Evolutionary conservation across 1,284 basidiomycete genomes (phyloP), one percentile per base, ranked within the genome.

Genomic region (Boletus calvinii): DNA sequence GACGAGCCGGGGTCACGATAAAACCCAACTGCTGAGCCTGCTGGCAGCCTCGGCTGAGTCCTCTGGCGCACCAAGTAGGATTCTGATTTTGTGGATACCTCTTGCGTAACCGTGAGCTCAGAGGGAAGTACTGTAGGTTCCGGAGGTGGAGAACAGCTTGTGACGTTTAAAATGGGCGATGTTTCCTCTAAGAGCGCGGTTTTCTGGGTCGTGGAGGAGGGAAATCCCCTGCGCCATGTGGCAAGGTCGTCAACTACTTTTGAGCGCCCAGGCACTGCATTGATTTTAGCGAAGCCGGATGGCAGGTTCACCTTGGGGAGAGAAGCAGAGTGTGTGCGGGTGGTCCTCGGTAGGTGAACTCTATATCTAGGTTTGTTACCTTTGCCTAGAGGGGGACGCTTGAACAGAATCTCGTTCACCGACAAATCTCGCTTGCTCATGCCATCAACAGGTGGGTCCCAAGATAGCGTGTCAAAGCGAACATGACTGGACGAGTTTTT

Each of bases 401-500:
- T 75, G 63, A 93, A 85, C 36, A 96, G 72, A 38, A 86, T 69
- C 17, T 90, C 85, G 58, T 91, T 86, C 29, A 90, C 61, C 4
- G 83, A 84, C 34, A 90, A 74, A 42, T 85, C 83, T 36, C 75
- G 74, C 24, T 74, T 77, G 43, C 67, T 80, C 75, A 89, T 84
- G 36, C 80, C 81, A 53, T 82, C 80, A 8, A 91, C 76, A 7
- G 88, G 86, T 26, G 92, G 90, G 26, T 84, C 79, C 73, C 87
- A 92, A 4, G 88, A 85, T 52, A 90, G 73, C 13, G 84, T 76
- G 58, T 92, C 89, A 65, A 83, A 80, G 37, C 81, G 79, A 8
- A 81, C 66, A n/a, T 70, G 72, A 29, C 64, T 62, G 10, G 64
- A 49, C 22, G 69, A 62, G 48, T 61, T 72, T 48, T 73, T 78